Conservation (phyloP, 169 alveolate genomes). For the Babesia bigemina region DNA sequence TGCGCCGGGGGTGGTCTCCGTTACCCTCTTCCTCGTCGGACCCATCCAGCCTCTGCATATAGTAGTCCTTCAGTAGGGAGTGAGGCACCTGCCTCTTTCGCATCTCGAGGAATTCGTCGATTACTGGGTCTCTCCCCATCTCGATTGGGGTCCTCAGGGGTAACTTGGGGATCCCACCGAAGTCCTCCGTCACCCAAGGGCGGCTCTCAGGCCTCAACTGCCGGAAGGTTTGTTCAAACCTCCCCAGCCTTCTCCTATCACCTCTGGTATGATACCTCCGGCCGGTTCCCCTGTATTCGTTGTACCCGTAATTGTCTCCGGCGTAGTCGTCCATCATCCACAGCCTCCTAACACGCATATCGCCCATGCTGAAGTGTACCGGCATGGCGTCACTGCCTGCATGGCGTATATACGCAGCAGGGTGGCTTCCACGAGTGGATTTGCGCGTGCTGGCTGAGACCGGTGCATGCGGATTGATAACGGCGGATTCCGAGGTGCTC, state of each 20-base stretch:
- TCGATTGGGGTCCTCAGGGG: slow-evolving; percentile 27
- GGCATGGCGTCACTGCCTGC: no score
- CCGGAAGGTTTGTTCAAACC: background rate
- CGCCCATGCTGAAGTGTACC: no score
- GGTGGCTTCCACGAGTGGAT: no score
- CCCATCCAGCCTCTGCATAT: background rate
- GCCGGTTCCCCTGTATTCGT: background rate
- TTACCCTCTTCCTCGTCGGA: background rate
- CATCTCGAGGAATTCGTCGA: slow-evolving; percentile 36
- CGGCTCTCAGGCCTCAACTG: slow-evolving; percentile 1
- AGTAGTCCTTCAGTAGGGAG: slow-evolving; percentile 21
- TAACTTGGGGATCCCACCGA: slow-evolving; percentile 26
- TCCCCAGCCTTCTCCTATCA: slow-evolving; percentile 2
- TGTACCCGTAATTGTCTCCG: background rate
- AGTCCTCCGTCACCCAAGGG: slow-evolving; percentile 25
- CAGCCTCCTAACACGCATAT: no score
- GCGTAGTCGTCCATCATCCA: no score
- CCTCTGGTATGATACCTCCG: slow-evolving; percentile 7
- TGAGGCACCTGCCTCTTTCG: slow-evolving; percentile 32
- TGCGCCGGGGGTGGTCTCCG: background rate
- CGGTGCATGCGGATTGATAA: no score
- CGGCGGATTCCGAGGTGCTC: no score
- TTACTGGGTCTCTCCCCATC: slow-evolving; percentile 11
- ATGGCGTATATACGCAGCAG: no score
- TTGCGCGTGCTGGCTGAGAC: no score